Evolutionary conservation across 2,329 filamentous ascomycete genomes (phyloP), one percentile per base, ranked within the genome.

Genomic region (Aspergillus sp.): DNA sequence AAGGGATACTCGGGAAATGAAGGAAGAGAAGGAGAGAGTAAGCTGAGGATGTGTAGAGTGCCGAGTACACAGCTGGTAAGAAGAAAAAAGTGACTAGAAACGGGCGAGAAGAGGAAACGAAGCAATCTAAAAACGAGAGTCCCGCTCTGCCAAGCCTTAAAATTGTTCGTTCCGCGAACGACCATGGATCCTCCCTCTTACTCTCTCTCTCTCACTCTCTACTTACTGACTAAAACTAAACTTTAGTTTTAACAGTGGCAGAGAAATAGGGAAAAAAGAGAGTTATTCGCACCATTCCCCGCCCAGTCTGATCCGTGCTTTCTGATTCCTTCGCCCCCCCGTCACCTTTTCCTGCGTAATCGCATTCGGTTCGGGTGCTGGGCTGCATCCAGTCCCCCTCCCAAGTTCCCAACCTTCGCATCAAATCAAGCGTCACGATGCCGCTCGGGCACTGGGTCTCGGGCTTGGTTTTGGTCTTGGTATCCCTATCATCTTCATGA

Each of bases 401-500:
- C 19, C 23, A 25, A 25, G 23, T 25, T 28, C 21, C 12, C 17
- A 36, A 30, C 15, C 43, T n/a, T 53, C 47, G 41, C 30, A 51
- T 38, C 48, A 49, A 56, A 47, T 60, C 58, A 49, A 61, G 36
- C 21, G 17, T 52, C 58, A 57, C 48, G 23, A 63, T 62, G 52
- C 53, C 59, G 57, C 53, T 59, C 62, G 59, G 49, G 51, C 48
- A 52, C 52, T 54, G 51, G 50, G 55, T 61, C 62, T 51, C 43
- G 48, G 59, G 63, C 61, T 62, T 62, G 49, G 43, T 61, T 54
- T 23, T 59, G 30, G 63, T 66, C 62, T 64, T 65, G 58, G 51
- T 59, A 57, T 52, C 57, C 53, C 48, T 48, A 55, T 58, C 58
- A 55, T 59, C 32, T 36, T 36, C 32, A 36, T 36, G 12, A 36